phyloP scores from a whole-genome alignment of 1,284 basidiomycete genomes.

The Marasmius fiardii region DNA sequence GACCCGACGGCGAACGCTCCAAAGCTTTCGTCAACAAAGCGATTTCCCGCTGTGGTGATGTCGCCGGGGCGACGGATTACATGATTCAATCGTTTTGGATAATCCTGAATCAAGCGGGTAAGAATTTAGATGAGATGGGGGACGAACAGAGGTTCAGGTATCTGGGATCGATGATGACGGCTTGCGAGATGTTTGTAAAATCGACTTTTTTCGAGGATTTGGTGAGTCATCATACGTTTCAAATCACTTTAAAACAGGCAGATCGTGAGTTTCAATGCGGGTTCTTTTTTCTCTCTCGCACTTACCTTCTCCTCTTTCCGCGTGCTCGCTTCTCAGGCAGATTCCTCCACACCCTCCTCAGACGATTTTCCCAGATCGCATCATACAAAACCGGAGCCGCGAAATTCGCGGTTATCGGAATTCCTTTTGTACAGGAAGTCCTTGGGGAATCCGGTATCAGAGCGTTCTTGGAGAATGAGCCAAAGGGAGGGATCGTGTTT shows the following conservation, averaged over 20 bases:
- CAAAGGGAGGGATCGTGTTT: conserved; percentile 3
- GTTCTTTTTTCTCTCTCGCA: not conserved
- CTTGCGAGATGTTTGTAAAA: conserved; percentile 11
- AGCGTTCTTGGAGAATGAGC: not conserved
- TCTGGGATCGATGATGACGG: conserved; percentile 10
- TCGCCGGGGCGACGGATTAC: conserved; percentile 6
- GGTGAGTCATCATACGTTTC: conserved; percentile 7
- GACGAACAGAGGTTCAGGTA: conserved; percentile 6
- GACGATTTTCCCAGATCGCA: conserved; percentile 10
- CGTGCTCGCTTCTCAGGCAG: not conserved
- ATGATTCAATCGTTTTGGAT: conserved; percentile 13
- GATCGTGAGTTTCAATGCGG: conserved; percentile 8
- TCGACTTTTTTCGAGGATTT: conserved; percentile 14
- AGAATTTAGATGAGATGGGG: not conserved
- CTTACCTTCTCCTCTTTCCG: not conserved
- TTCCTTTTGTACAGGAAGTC: conserved; percentile 11
- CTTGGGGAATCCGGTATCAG: conserved; percentile 5
- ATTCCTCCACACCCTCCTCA: conserved; percentile 13
- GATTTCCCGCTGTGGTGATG: not conserved
- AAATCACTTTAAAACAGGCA: conserved; percentile 3
- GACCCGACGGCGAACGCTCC: conserved; percentile 13
- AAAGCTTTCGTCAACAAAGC: conserved; percentile 11
- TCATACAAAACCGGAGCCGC: conserved; percentile 12
- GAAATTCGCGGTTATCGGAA: conserved; percentile 10
- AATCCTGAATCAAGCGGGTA: conserved; percentile 5